Conservation (phyloP, 2,329 filamentous ascomycete species). For the Alternaria sp. region DNA sequence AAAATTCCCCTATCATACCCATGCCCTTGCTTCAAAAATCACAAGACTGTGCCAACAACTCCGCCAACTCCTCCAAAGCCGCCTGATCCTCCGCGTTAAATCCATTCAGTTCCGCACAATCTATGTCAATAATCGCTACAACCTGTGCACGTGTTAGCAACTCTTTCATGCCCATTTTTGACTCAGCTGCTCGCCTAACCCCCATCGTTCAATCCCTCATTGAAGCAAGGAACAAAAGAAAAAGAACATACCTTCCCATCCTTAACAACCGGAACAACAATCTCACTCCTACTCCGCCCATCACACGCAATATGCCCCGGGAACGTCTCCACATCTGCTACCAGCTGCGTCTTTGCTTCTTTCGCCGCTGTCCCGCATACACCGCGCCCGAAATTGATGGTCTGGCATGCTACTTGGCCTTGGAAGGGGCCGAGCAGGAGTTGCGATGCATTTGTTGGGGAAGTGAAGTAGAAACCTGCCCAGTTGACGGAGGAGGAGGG, state of each 20-base stretch:
- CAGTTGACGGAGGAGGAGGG: constrained; percentile 76
- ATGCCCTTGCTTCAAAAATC: constrained; percentile 31
- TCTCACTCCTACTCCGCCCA: constrained; percentile 75
- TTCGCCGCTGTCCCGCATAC: constrained; percentile 77
- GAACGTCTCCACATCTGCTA: constrained; percentile 73
- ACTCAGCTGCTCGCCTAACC: not conserved
- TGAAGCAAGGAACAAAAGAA: constrained; percentile 12
- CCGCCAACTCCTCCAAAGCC: constrained; percentile 67
- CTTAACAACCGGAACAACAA: constrained; percentile 75
- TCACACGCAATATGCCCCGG: constrained; percentile 86
- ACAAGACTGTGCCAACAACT: constrained; percentile 40
- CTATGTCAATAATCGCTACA: constrained; percentile 79
- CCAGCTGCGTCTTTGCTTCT: constrained; percentile 66
- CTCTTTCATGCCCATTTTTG: not conserved
- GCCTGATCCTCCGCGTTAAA: constrained; percentile 72
- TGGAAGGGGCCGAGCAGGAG: constrained; percentile 82
- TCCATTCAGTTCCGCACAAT: constrained; percentile 70
- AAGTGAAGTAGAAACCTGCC: constrained; percentile 66
- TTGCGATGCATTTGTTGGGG: constrained; percentile 52
- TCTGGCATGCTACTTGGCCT: constrained; percentile 77
- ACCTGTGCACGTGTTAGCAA: constrained; percentile 49
- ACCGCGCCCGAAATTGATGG: constrained; percentile 73
- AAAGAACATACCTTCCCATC: constrained; percentile 52
- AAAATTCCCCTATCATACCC: not conserved
- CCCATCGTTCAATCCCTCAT: not conserved